Conservation (phyloP, 2,329 filamentous ascomycete species). For the Daldinia sp. region DNA sequence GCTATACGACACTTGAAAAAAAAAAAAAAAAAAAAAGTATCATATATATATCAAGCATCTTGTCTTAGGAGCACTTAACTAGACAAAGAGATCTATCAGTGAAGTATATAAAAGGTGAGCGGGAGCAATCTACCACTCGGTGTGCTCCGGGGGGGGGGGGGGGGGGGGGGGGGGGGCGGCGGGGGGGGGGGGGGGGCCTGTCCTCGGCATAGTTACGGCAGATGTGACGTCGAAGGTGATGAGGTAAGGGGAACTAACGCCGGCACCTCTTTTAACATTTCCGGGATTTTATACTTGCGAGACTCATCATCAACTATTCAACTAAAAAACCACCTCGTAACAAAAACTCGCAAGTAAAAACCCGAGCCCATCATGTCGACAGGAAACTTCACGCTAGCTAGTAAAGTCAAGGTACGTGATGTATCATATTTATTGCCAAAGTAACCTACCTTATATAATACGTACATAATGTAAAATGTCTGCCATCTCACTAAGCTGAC, state of each 20-base stretch:
- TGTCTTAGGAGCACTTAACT: neutral
- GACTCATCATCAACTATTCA: neutral
- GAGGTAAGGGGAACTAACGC: slow-evolving; percentile 3
- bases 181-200: slow-evolving; percentile 5
- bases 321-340: neutral
- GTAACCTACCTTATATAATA: neutral
- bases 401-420: slow-evolving; percentile 47
- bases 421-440: neutral
- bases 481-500: slow-evolving; percentile 34
- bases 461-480: neutral
- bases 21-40: neutral
- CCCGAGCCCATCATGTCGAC: slow-evolving; percentile 35
- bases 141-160: slow-evolving; percentile 10
- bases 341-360: neutral
- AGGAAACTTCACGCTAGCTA: slow-evolving; percentile 45
- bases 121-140: slow-evolving; percentile 2
- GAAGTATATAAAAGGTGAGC: neutral
- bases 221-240: slow-evolving; percentile 29
- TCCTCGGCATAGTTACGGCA: slow-evolving; percentile 1
- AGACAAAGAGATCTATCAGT: neutral
- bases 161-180: slow-evolving; percentile 11
- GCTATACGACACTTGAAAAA: neutral
- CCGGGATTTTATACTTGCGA: neutral
- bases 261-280: neutral
- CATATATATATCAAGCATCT: neutral